A percentile compares a stretch with the other conserved stretches of the same genome.
Evolutionary conservation across 2,329 filamentous ascomycete species (phyloP).

Genomic region (Ophiognomonia clavigignenti-juglandacearum): DNA sequence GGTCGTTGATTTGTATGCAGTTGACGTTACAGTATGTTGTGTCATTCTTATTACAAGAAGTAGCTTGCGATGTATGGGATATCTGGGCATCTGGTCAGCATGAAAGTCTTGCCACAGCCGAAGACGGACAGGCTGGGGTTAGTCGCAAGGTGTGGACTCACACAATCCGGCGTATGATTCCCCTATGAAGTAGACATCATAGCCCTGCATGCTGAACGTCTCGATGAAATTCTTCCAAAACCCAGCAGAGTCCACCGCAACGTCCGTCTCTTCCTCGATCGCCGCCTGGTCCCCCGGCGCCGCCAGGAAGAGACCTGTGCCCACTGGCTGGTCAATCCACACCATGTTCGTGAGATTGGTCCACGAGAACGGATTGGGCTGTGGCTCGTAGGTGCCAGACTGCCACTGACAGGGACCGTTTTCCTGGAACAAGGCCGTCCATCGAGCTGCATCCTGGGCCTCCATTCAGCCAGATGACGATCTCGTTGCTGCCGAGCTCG

Average conservation of each 20-base stretch:
- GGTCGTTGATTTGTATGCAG: slow-evolving; percentile 66
- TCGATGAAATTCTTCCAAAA: slow-evolving; percentile 72
- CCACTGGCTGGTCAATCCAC: slow-evolving; percentile 62
- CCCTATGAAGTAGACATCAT: slow-evolving; percentile 64
- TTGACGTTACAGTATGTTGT: slow-evolving; percentile 59
- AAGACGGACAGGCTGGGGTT: neutral
- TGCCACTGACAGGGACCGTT: slow-evolving; percentile 68
- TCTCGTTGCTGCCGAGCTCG: slow-evolving; percentile 46
- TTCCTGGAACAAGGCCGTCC: slow-evolving; percentile 63
- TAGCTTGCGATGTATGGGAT: slow-evolving; percentile 65
- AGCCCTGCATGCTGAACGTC: slow-evolving; percentile 56
- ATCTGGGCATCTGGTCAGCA: slow-evolving; percentile 21
- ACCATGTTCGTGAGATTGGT: slow-evolving; percentile 68
- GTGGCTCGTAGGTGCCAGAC: slow-evolving; percentile 57
- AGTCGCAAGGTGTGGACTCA: neutral
- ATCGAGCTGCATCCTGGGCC: slow-evolving; percentile 53
- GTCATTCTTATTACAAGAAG: slow-evolving; percentile 62
- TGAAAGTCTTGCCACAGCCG: neutral
- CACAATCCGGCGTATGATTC: slow-evolving; percentile 56
- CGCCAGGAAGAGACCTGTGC: slow-evolving; percentile 56
- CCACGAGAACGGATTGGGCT: slow-evolving; percentile 63
- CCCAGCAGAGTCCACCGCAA: slow-evolving; percentile 62
- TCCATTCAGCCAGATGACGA: slow-evolving; percentile 59
- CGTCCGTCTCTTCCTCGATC: slow-evolving; percentile 57
- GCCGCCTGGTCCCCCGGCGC: slow-evolving; percentile 49